Evolutionary conservation across 1,139 yeast species (phyloP).

Genomic region (Magnusiomyces fungicola): DNA sequence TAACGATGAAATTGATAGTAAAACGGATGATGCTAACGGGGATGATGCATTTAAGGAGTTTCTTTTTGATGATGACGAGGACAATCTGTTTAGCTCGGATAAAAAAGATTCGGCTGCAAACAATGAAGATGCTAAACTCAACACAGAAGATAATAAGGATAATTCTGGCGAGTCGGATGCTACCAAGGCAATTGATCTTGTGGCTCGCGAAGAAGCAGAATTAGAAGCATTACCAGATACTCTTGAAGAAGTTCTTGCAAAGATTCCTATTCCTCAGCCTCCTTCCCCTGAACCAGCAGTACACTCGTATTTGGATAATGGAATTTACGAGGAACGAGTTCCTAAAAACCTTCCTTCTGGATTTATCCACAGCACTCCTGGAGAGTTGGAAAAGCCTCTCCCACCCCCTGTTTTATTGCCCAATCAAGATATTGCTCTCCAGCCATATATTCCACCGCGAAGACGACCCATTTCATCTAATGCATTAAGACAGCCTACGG

Average conservation of each 20-base stretch:
- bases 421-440: slow-evolving; percentile 17
- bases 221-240: slow-evolving; percentile 4
- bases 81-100: too few relatives aligned
- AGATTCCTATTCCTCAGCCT: slow-evolving; percentile 13
- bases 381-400: slow-evolving; percentile 22
- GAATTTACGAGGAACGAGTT: slow-evolving; percentile 9
- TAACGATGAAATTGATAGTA: neutral
- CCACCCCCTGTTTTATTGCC: slow-evolving; percentile 21
- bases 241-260: slow-evolving; percentile 3
- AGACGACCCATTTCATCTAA: slow-evolving; percentile 3
- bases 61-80: neutral
- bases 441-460: slow-evolving; percentile 3
- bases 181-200: too few relatives aligned
- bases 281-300: slow-evolving; percentile 16
- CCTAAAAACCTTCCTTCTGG: slow-evolving; percentile 13
- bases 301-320: slow-evolving; percentile 9
- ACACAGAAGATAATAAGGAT: slow-evolving; percentile 11
- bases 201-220: slow-evolving; percentile 7
- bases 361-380: slow-evolving; percentile 18
- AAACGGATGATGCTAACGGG: neutral
- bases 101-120: slow-evolving; percentile 4
- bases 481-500: slow-evolving; percentile 8
- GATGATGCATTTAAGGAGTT: neutral
- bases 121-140: slow-evolving; percentile 10
- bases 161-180: too few relatives aligned